Base-by-base conservation (phyloP, 2,329 filamentous ascomycete genomes). In the Fusarium luffae region DNA sequence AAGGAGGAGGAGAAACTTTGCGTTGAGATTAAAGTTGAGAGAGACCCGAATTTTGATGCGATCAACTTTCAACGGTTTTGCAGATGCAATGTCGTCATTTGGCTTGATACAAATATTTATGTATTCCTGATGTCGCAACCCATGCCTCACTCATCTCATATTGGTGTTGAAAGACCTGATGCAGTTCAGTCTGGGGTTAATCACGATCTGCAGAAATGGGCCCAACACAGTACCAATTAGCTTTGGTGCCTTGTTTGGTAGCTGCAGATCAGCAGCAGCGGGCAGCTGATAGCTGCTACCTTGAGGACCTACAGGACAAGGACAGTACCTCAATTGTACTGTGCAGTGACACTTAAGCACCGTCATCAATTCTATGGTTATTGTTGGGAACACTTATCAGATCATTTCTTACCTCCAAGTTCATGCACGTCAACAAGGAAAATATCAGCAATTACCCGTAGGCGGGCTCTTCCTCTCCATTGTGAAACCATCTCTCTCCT, bases 121-220 rank as follows among this genome's bases (percentile, higher is more conserved):
- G 23, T 21, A 42, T 41, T 21, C 27, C 10, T n/a, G 18, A 14
- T n/a, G 13, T 42, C 34, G 21, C 48, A 50, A 23, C 43, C 13
- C n/a, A 19, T 49, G 9, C 30, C 21, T 30, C 34, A 18, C 21
- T 30, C 34, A 25, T 40, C 18, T 49, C 34, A 46, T 41, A 34
- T 63, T 63, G 52, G 49, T 54, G 63, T 63, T 63, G 43, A 50
- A 50, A 51, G 34, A 44, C 42, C 19, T 12, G 32, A 52, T 32
- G 21, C 58, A 32, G 42, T 52, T 25, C n/a, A 54, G 51, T 51
- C 51, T 23, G 59, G 65, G 54, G 59, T 63, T 59, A 60, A 65
- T 68, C 59, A 65, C 50, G 66, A 68, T 68, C 64, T 68, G 46
- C 64, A 55, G 27, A 37, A 30, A 55, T 37, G 48, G 54, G 52